Evolutionary conservation across 176 grass and related monocot genomes (phyloP).

Genomic region (Zoysia pacifica): DNA sequence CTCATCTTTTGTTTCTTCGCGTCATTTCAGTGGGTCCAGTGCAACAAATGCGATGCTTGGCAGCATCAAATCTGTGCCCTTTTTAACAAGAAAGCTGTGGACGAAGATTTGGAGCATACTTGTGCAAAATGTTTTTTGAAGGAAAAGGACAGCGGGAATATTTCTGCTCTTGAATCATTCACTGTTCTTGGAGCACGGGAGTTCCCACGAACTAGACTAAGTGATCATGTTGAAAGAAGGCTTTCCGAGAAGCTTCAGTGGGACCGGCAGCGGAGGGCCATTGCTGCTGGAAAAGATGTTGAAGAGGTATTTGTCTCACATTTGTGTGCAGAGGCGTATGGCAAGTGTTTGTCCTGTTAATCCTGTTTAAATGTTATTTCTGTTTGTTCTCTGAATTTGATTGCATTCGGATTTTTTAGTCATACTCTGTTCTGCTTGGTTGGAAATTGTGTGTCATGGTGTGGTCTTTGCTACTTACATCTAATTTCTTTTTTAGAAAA

Average conservation of each 20-base stretch:
- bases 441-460: background rate
- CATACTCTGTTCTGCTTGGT: background rate
- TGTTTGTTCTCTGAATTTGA: background rate
- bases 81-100: conserved; percentile 74
- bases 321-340: conserved; percentile 1
- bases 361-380: background rate
- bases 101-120: conserved; percentile 67
- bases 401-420: conserved; percentile 17
- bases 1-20: conserved; percentile 43
- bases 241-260: conserved; percentile 65
- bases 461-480: background rate
- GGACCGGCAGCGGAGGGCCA: conserved; percentile 70
- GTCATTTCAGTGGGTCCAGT: conserved; percentile 89
- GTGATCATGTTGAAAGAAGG: conserved; percentile 88
- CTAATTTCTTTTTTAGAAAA: conserved; percentile 10
- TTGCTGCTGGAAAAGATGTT: conserved; percentile 50
- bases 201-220: conserved; percentile 77
- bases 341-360: background rate
- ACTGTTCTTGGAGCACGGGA: conserved; percentile 69
- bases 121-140: conserved; percentile 81
- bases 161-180: conserved; percentile 38
- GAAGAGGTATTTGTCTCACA: conserved; percentile 65
- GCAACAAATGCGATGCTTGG: conserved; percentile 86
- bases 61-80: conserved; percentile 97
- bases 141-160: conserved; percentile 59